These are phyloP conservation scores for Amanita thiersii DNA, from an alignment of 768 basidiomycete species.

Conservation along the genomic window DNA sequence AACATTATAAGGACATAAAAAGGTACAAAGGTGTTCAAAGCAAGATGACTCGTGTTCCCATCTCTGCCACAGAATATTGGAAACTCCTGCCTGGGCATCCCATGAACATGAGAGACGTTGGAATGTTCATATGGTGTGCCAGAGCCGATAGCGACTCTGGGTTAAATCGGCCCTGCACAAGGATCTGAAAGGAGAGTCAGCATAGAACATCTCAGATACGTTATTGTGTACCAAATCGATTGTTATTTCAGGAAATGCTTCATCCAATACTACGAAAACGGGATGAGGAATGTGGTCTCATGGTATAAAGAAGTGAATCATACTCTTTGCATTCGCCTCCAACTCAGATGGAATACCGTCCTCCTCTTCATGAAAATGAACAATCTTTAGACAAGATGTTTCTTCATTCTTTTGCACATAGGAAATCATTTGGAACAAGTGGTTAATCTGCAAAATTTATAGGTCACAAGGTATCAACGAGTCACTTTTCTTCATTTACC, in stretches of 20 bases:
- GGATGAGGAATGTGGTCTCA: not conserved
- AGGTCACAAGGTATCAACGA: not conserved
- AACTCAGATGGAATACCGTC: conserved; percentile 57
- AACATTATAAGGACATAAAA: too few relatives aligned
- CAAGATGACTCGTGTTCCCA: conserved; percentile 46
- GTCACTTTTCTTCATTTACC: conserved; percentile 25
- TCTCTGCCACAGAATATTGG: conserved; percentile 33
- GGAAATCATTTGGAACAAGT: conserved; percentile 53
- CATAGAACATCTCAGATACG: not conserved
- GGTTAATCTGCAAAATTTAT: conserved; percentile 43
- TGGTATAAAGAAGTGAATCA: conserved; percentile 11
- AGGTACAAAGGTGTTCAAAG: too few relatives aligned
- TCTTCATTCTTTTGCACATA: conserved; percentile 66
- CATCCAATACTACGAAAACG: conserved; percentile 36
- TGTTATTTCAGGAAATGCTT: conserved; percentile 59
- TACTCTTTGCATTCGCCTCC: conserved; percentile 64
- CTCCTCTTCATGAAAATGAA: conserved; percentile 54
- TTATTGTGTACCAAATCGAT: conserved; percentile 41
- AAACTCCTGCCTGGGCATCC: conserved; percentile 45
- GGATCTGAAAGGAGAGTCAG: conserved; percentile 23
- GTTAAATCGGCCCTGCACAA: conserved; percentile 35
- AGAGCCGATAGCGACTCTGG: conserved; percentile 41
- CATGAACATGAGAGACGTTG: conserved; percentile 56
- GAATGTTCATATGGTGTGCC: conserved; percentile 38
- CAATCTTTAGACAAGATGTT: conserved; percentile 59